phyloP scores from a whole-genome alignment of 805 yeast genomes.

The Candida sphagnicola region DNA sequence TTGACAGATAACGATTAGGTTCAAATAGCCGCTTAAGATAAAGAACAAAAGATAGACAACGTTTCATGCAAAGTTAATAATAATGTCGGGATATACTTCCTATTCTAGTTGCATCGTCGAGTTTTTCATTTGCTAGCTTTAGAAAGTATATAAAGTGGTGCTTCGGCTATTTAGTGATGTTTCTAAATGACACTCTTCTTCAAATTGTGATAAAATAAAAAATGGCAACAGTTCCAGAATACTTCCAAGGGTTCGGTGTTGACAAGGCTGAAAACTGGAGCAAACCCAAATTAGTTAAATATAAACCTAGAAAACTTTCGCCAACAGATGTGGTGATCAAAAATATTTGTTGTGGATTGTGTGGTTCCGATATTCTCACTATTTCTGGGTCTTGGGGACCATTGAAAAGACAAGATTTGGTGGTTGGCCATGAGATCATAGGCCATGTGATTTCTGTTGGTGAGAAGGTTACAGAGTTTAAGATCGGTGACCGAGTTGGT shows the following conservation, averaged over 20 bases:
- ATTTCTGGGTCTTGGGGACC: constrained; percentile 50
- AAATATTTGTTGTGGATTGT: constrained; percentile 59
- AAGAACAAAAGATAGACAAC: too few species aligned
- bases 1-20: too few species aligned
- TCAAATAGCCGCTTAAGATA: too few species aligned
- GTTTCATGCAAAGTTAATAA: too few species aligned
- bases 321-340: constrained; percentile 50
- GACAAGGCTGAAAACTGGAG: constrained; percentile 24
- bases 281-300: constrained; percentile 26
- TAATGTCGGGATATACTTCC: too few species aligned
- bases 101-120: too few species aligned
- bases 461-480: constrained; percentile 42
- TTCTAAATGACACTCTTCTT: too few species aligned
- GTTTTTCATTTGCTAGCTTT: too few species aligned
- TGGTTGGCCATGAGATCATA: constrained; percentile 62
- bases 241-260: constrained; percentile 30
- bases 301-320: constrained; percentile 19
- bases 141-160: too few species aligned
- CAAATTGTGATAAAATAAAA: too few species aligned
- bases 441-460: constrained; percentile 62
- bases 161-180: too few species aligned
- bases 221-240: constrained; percentile 13
- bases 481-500: constrained; percentile 74
- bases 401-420: constrained; percentile 26
- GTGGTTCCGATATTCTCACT: constrained; percentile 59